A percentile compares a stretch with the other conserved stretches of the same genome.
Evolutionary conservation across 2,329 filamentous ascomycete genomes (phyloP).

Genomic region (Colletotrichum chlorophyti): DNA sequence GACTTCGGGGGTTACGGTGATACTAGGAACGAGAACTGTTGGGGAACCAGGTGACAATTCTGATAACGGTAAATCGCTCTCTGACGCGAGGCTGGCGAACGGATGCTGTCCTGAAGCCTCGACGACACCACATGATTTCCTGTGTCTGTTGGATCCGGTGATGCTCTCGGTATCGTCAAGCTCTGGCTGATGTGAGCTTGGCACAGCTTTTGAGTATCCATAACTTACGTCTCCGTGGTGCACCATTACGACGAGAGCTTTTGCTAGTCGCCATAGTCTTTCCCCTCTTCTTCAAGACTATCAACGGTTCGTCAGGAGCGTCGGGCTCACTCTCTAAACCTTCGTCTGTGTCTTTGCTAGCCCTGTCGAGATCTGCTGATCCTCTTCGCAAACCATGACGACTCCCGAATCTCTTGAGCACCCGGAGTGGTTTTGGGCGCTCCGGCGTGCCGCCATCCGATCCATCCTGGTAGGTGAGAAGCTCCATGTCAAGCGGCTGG

Average conservation of each 20-base stretch:
- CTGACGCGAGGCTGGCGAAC: no score
- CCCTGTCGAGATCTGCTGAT: slow-evolving; percentile 32
- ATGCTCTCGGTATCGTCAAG: no score
- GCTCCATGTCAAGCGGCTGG: slow-evolving; percentile 37
- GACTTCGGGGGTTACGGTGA: slow-evolving; percentile 51
- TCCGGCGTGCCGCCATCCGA: slow-evolving; percentile 29
- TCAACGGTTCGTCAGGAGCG: slow-evolving; percentile 36
- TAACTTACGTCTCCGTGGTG: slow-evolving; percentile 1
- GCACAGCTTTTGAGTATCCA: no score
- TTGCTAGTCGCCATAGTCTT: no score
- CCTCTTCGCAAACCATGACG: slow-evolving; percentile 3
- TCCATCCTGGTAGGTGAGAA: slow-evolving; percentile 35
- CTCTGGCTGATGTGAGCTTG: no score
- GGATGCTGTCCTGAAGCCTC: no score
- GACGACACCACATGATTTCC: neutral
- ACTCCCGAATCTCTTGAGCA: slow-evolving; percentile 49
- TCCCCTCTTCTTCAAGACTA: slow-evolving; percentile 43
- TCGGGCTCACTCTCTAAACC: slow-evolving; percentile 35
- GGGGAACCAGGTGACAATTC: no score
- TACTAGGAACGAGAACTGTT: slow-evolving; percentile 47
- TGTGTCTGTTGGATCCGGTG: no score
- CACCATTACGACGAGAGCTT: no score
- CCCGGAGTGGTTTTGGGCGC: slow-evolving; percentile 55
- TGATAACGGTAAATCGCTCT: neutral
- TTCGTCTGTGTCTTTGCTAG: slow-evolving; percentile 35